Conservation (phyloP, 2,329 filamentous ascomycete species). For the Clonostachys rosea region DNA sequence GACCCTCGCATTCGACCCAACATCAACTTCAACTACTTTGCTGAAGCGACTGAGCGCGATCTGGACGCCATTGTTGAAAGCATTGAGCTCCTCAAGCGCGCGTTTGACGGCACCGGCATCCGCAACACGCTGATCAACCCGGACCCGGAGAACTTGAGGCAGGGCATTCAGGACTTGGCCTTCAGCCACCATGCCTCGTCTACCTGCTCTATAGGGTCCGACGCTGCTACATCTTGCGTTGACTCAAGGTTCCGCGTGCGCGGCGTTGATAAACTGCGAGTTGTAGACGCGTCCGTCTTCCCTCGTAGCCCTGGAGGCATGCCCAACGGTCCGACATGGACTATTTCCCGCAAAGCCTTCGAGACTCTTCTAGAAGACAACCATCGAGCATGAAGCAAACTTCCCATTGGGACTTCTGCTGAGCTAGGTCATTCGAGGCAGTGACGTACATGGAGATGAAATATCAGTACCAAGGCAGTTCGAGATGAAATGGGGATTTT, state of each 20-base stretch:
- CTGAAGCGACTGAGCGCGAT: slow-evolving; percentile 31
- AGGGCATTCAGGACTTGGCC: slow-evolving; percentile 19
- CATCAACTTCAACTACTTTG: slow-evolving; percentile 45
- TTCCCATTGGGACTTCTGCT: too few relatives aligned
- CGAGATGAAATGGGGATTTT: too few relatives aligned
- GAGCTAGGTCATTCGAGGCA: too few relatives aligned
- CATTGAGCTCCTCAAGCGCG: slow-evolving; percentile 30
- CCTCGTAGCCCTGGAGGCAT: slow-evolving; percentile 20
- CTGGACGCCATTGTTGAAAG: slow-evolving; percentile 38
- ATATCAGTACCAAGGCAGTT: too few relatives aligned
- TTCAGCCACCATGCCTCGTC: slow-evolving; percentile 26
- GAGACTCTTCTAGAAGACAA: slow-evolving; percentile 1
- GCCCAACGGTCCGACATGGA: slow-evolving; percentile 3
- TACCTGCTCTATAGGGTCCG: slow-evolving; percentile 24
- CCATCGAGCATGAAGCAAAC: too few relatives aligned
- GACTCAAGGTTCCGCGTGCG: slow-evolving; percentile 42
- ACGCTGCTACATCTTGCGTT: slow-evolving; percentile 34
- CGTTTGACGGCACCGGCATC: slow-evolving; percentile 4
- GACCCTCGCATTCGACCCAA: slow-evolving; percentile 46
- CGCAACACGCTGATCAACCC: not conserved
- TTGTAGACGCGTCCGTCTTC: slow-evolving; percentile 40
- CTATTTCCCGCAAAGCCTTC: slow-evolving; percentile 2
- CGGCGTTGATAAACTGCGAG: slow-evolving; percentile 37
- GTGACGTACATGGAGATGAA: too few relatives aligned
- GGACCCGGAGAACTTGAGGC: not conserved